A percentile compares a stretch with the other conserved stretches of the same genome.
These are phyloP conservation scores for Sporothrix brasiliensis DNA, from an alignment of 2,329 filamentous ascomycete species.

Conservation along the genomic window DNA sequence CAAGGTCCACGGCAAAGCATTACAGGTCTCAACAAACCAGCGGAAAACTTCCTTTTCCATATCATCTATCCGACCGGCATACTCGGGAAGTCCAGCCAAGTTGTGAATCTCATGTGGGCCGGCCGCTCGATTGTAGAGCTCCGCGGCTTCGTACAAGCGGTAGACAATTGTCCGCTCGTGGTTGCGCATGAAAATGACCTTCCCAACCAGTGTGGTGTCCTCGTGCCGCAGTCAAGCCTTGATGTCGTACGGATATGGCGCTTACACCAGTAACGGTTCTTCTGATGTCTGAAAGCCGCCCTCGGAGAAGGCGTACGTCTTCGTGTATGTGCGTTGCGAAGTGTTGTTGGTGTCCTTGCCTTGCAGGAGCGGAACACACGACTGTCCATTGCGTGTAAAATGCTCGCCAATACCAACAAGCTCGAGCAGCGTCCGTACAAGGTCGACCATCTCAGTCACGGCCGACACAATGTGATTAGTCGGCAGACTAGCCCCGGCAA, in stretches of 20 bases:
- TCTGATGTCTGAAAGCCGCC: conserved; percentile 50
- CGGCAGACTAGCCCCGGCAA: conserved; percentile 48
- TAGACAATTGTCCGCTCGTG: conserved; percentile 50
- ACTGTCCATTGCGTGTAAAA: conserved; percentile 48
- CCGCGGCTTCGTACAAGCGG: conserved; percentile 49
- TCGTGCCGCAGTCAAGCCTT: conserved; percentile 52
- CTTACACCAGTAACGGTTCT: conserved; percentile 51
- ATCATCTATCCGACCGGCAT: conserved; percentile 37
- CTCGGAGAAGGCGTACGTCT: conserved; percentile 49
- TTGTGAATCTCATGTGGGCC: conserved; percentile 49
- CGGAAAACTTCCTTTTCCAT: conserved; percentile 44
- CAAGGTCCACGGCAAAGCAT: conserved; percentile 9
- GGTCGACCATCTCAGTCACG: conserved; percentile 52
- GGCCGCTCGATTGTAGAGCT: conserved; percentile 47
- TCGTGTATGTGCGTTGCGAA: conserved; percentile 39
- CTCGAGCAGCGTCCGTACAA: conserved; percentile 50
- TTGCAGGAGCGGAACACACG: conserved; percentile 41
- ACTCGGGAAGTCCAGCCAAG: conserved; percentile 41
- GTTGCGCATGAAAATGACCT: conserved; percentile 46
- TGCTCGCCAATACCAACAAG: conserved; percentile 45
- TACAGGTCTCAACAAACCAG: conserved; percentile 41
- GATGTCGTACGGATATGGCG: conserved; percentile 51
- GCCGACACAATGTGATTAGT: conserved; percentile 41
- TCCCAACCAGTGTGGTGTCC: conserved; percentile 49
- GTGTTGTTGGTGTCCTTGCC: neutral